phyloP scores from a whole-genome alignment of 2,329 filamentous ascomycete genomes.

The Aspergillus fumigatiaffinis region DNA sequence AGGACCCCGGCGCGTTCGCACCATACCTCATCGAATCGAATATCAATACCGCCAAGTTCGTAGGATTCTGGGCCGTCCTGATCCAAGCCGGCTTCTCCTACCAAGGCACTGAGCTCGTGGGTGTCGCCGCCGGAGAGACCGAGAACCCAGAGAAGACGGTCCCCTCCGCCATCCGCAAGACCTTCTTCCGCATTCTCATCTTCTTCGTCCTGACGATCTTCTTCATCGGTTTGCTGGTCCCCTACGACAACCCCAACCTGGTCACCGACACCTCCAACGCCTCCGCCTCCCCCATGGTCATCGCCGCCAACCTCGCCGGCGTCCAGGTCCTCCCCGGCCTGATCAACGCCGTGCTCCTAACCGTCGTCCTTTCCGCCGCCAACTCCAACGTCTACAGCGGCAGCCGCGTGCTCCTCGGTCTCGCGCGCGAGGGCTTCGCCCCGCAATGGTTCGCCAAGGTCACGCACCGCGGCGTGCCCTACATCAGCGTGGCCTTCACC shows the following conservation, averaged over 20 bases:
- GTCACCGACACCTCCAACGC: slow-evolving; percentile 45
- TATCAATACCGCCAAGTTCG: slow-evolving; percentile 51
- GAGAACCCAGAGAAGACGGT: slow-evolving; percentile 68
- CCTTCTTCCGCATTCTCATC: slow-evolving; percentile 69
- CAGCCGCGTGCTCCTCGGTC: slow-evolving; percentile 65
- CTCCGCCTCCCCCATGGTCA: slow-evolving; percentile 41
- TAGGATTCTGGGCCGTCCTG: slow-evolving; percentile 56
- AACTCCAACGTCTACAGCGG: slow-evolving; percentile 45
- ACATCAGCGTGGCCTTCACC: slow-evolving; percentile 42
- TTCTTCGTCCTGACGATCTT: slow-evolving; percentile 50
- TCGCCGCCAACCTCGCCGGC: slow-evolving; percentile 36
- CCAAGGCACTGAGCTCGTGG: slow-evolving; percentile 68
- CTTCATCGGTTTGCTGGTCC: slow-evolving; percentile 69
- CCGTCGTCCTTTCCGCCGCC: slow-evolving; percentile 41
- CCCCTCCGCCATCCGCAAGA: slow-evolving; percentile 67
- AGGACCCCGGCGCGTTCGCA: slow-evolving; percentile 63
- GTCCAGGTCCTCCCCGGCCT: slow-evolving; percentile 38
- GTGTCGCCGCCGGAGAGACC: slow-evolving; percentile 74
- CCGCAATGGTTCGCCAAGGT: slow-evolving; percentile 42
- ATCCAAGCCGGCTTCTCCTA: slow-evolving; percentile 41
- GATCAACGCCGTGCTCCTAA: slow-evolving; percentile 41
- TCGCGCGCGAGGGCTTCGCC: slow-evolving; percentile 49
- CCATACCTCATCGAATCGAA: slow-evolving; percentile 40
- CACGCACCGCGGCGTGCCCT: slow-evolving; percentile 43
- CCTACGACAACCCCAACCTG: slow-evolving; percentile 52